A percentile compares a stretch with the other conserved stretches of the same genome.
phyloP scores from a whole-genome alignment of 1,284 basidiomycete species.

The Leccinum pallidistipes region DNA sequence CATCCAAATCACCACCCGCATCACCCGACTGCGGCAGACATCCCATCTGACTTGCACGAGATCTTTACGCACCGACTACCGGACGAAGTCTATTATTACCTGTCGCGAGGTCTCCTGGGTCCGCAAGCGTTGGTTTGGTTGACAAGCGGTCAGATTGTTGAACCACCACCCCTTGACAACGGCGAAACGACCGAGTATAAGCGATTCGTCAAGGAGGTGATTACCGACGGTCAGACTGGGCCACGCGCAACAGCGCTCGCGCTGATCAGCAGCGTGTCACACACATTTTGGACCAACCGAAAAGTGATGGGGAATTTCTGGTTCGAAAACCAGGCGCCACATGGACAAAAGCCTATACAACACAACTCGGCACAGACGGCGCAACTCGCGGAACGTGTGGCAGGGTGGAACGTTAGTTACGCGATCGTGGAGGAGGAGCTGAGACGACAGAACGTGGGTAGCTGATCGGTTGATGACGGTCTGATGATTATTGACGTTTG shows the following conservation, averaged over 20 bases:
- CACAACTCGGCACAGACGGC: conserved; percentile 80
- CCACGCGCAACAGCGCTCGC: conserved; percentile 91
- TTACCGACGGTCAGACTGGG: conserved; percentile 90
- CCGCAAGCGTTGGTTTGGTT: conserved; percentile 91
- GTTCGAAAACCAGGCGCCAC: conserved; percentile 64
- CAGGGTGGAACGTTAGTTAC: conserved; percentile 92
- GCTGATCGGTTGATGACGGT: not conserved
- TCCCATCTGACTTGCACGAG: conserved; percentile 91
- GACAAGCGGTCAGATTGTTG: conserved; percentile 81
- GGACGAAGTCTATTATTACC: conserved; percentile 95
- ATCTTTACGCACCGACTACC: conserved; percentile 95
- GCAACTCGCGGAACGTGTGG: conserved; percentile 85
- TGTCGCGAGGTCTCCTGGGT: conserved; percentile 88
- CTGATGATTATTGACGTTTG: conserved; percentile 10
- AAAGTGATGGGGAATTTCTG: conserved; percentile 75
- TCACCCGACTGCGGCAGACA: conserved; percentile 79
- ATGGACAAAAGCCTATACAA: conserved; percentile 57
- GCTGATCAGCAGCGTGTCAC: conserved; percentile 74
- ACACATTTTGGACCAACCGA: conserved; percentile 78
- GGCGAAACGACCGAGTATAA: conserved; percentile 95
- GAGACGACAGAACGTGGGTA: conserved; percentile 86
- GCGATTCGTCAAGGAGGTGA: conserved; percentile 92
- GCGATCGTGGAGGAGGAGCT: conserved; percentile 91
- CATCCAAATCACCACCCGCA: conserved; percentile 57
- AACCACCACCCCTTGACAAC: conserved; percentile 90